Evolutionary conservation across 1,139 yeast genomes (phyloP).

Genomic region (Geotrichum armillariae): DNA sequence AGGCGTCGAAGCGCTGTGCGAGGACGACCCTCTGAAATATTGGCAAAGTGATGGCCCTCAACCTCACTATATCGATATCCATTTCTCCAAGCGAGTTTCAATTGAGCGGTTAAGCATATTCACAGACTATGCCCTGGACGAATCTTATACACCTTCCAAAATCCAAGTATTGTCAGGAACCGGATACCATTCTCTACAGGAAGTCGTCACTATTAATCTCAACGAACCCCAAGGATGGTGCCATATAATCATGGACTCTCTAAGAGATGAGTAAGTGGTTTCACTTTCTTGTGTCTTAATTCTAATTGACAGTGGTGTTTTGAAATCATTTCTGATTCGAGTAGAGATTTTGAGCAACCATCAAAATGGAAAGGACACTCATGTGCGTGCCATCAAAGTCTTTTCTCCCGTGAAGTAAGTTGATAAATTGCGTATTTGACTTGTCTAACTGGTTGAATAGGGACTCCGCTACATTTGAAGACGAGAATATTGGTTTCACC

Average conservation of each 20-base stretch:
- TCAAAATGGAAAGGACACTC: constrained; percentile 96
- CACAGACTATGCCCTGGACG: constrained; percentile 68
- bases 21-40: constrained; percentile 69
- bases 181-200: constrained; percentile 79
- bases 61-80: constrained; percentile 82
- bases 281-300: neutral
- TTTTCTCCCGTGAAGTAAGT: constrained; percentile 44
- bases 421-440: constrained; percentile 12
- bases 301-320: constrained; percentile 42
- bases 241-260: constrained; percentile 64
- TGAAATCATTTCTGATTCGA: constrained; percentile 74
- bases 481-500: constrained; percentile 35
- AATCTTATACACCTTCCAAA: constrained; percentile 86
- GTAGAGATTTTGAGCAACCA: constrained; percentile 77
- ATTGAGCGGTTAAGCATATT: constrained; percentile 71
- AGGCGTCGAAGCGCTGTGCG: constrained; percentile 69
- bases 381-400: constrained; percentile 69
- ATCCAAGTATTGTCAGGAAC: constrained; percentile 77
- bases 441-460: constrained; percentile 26
- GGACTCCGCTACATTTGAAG: constrained; percentile 29
- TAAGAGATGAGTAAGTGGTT: constrained; percentile 45
- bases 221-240: constrained; percentile 87
- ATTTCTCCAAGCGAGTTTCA: constrained; percentile 75
- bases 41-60: constrained; percentile 99
- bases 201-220: constrained; percentile 67